Conservation (phyloP, 352 stramenopile species). For the Phytophthora pinifolia region DNA sequence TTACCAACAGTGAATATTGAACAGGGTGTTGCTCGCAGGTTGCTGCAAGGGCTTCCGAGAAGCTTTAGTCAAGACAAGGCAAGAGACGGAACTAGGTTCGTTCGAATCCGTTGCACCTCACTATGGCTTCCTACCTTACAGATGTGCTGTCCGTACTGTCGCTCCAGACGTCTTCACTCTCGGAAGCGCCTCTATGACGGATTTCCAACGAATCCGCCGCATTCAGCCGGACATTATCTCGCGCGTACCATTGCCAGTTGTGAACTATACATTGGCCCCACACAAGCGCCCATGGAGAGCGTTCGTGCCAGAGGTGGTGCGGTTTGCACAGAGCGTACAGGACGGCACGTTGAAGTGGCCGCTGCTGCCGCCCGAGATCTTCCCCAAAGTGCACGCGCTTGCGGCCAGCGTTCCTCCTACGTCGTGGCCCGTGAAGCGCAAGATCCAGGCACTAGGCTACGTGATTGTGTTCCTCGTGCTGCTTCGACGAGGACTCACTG, state of each 20-base stretch:
- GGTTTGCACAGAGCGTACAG: conserved; percentile 51
- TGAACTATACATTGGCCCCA: conserved; percentile 61
- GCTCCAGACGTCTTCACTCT: conserved; percentile 62
- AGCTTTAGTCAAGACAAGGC: conserved; percentile 45
- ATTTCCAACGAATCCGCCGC: conserved; percentile 63
- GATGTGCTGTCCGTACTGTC: conserved; percentile 4
- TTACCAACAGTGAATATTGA: conserved; percentile 1
- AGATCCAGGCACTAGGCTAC: conserved; percentile 52
- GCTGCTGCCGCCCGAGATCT: conserved; percentile 46
- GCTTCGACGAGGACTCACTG: conserved; percentile 50
- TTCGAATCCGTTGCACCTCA: not conserved
- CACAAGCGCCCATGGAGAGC: conserved; percentile 47
- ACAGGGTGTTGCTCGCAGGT: conserved; percentile 62
- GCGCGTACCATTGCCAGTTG: conserved; percentile 57
- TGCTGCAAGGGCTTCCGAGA: conserved; percentile 56
- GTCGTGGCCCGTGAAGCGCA: conserved; percentile 43
- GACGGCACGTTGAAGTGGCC: conserved; percentile 59
- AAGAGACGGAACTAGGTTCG: conserved; percentile 52
- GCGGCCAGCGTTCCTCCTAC: conserved; percentile 34
- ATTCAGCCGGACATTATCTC: conserved; percentile 41
- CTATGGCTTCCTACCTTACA: not conserved
- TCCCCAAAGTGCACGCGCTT: conserved; percentile 47
- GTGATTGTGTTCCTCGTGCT: conserved; percentile 53
- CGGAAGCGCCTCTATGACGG: conserved; percentile 71
- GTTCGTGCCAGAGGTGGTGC: conserved; percentile 53